Evolutionary conservation across 2,329 filamentous ascomycete species (phyloP).

Genomic region (Orbilia brochopaga): DNA sequence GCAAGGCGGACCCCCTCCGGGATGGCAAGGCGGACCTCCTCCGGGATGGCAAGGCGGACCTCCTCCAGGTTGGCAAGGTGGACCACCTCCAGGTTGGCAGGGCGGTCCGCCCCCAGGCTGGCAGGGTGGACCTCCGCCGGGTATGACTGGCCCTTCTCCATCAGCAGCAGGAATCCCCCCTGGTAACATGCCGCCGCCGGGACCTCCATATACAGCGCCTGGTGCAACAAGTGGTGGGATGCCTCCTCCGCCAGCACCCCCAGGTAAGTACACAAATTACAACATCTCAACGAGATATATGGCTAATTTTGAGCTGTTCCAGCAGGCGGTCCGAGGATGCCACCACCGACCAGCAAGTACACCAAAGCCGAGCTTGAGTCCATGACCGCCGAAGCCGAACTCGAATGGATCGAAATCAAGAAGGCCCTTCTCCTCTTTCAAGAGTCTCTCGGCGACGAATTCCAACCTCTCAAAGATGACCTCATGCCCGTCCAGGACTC

Average conservation of each 20-base stretch:
- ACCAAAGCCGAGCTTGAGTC: slow-evolving; percentile 64
- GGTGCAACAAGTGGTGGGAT: slow-evolving; percentile 13
- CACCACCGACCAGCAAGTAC: slow-evolving; percentile 60
- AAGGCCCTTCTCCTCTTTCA: slow-evolving; percentile 73
- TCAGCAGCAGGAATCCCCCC: not conserved
- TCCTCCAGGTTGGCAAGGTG: slow-evolving; percentile 33
- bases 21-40: slow-evolving; percentile 40
- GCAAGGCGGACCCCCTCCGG: slow-evolving; percentile 55
- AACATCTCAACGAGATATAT: not conserved
- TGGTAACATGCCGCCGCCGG: slow-evolving; percentile 26
- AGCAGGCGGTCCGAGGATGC: slow-evolving; percentile 33
- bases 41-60: slow-evolving; percentile 34
- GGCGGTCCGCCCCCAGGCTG: slow-evolving; percentile 23
- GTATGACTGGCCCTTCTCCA: slow-evolving; percentile 11
- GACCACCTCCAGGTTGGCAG: slow-evolving; percentile 31
- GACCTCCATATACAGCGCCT: slow-evolving; percentile 12
- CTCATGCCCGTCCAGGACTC: slow-evolving; percentile 67
- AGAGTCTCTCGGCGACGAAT: slow-evolving; percentile 72
- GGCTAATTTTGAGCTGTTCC: not conserved
- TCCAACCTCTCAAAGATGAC: slow-evolving; percentile 75
- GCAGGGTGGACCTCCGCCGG: slow-evolving; percentile 25
- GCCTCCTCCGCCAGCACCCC: slow-evolving; percentile 26
- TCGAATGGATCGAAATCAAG: slow-evolving; percentile 79
- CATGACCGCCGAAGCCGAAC: slow-evolving; percentile 71
- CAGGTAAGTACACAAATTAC: slow-evolving; percentile 29